These are phyloP conservation scores for Saccharomycopsis hybrid DNA, from an alignment of 1,139 yeast species.

Conservation along the genomic window DNA sequence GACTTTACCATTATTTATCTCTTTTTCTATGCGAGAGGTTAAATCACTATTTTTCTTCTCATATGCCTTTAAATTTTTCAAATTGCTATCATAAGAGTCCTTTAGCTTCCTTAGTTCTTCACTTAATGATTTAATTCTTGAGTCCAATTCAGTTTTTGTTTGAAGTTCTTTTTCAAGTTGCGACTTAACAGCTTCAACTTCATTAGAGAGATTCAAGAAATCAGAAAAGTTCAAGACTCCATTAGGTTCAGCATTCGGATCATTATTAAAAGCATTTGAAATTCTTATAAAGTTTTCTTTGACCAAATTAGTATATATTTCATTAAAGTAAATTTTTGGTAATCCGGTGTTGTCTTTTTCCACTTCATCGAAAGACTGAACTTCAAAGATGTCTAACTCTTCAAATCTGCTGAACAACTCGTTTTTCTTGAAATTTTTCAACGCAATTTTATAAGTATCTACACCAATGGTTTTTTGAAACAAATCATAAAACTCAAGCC, in stretches of 20 bases:
- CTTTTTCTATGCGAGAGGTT: neutral
- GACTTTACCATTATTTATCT: slow-evolving; percentile 12
- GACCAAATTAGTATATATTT: slow-evolving; percentile 49
- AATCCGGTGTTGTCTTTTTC: slow-evolving; percentile 74
- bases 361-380: slow-evolving; percentile 26
- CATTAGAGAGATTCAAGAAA: slow-evolving; percentile 38
- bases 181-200: slow-evolving; percentile 30
- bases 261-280: slow-evolving; percentile 63
- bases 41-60: slow-evolving; percentile 7
- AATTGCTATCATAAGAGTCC: slow-evolving; percentile 21
- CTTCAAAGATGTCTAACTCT: slow-evolving; percentile 37
- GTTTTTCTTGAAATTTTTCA: slow-evolving; percentile 65
- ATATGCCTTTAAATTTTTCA: slow-evolving; percentile 22
- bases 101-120: slow-evolving; percentile 21
- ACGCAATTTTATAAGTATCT: slow-evolving; percentile 69
- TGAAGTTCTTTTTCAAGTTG: slow-evolving; percentile 31
- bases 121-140: slow-evolving; percentile 24
- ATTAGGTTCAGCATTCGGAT: slow-evolving; percentile 67
- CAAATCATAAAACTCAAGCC: slow-evolving; percentile 57
- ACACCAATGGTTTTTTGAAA: slow-evolving; percentile 68
- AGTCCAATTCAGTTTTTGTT: slow-evolving; percentile 21
- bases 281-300: slow-evolving; percentile 69
- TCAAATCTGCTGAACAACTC: slow-evolving; percentile 51
- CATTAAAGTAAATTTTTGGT: slow-evolving; percentile 73
- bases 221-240: slow-evolving; percentile 61